These are phyloP conservation scores for Melastoma candidum DNA, from an alignment of 441 rosid genomes.

Conservation along the genomic window DNA sequence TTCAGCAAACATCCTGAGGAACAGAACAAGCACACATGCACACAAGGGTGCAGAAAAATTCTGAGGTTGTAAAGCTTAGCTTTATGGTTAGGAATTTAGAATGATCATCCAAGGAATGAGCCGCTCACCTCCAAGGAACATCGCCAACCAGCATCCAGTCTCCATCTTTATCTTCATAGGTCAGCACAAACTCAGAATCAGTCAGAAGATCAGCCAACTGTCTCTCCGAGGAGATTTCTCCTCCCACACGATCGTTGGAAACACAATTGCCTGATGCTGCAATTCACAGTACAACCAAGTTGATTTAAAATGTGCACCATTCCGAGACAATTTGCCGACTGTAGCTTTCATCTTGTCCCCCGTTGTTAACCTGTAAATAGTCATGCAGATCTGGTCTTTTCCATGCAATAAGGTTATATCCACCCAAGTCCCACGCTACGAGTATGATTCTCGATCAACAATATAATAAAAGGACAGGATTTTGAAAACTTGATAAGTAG, in stretches of 20 bases:
- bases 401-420: too few species aligned
- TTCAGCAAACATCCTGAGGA: conserved; percentile 39
- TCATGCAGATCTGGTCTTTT: too few species aligned
- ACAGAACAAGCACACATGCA: not conserved
- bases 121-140: conserved; percentile 55
- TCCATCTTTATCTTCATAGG: conserved; percentile 44
- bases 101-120: not conserved
- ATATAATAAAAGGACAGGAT: too few species aligned
- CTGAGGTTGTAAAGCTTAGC: too few species aligned
- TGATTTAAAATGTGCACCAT: too few species aligned
- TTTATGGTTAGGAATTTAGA: too few species aligned
- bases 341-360: too few species aligned
- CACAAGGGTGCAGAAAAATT: not conserved
- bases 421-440: too few species aligned
- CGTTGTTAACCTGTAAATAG: too few species aligned
- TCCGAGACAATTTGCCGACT: too few species aligned
- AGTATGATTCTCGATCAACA: too few species aligned
- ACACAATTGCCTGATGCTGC: conserved; percentile 40
- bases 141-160: conserved; percentile 66
- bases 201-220: conserved; percentile 36
- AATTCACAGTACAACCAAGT: not conserved
- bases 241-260: conserved; percentile 34
- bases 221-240: conserved; percentile 28
- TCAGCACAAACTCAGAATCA: conserved; percentile 44
- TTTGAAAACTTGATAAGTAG: too few species aligned